These are phyloP conservation scores for Phytopythium ostracodes DNA, from an alignment of 352 stramenopile genomes.

Conservation along the genomic window DNA sequence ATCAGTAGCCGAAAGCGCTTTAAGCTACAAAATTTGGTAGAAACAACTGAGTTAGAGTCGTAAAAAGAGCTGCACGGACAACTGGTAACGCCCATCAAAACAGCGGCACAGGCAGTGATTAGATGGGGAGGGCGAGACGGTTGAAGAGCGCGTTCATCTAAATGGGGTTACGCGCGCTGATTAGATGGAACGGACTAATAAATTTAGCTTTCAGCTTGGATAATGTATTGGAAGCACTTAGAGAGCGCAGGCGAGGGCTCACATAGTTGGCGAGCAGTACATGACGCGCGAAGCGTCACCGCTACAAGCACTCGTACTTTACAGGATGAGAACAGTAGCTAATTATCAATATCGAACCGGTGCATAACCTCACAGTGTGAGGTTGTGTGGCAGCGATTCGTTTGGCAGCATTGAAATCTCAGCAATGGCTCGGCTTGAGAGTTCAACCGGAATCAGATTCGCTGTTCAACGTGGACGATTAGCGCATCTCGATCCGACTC, in stretches of 20 bases:
- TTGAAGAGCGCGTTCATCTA: background rate
- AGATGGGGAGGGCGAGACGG: background rate
- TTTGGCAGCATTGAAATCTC: too few species aligned
- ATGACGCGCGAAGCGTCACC: background rate
- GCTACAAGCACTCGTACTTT: background rate
- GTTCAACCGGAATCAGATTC: too few species aligned
- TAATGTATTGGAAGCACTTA: background rate
- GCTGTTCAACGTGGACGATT: too few species aligned
- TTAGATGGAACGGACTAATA: background rate
- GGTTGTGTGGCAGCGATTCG: too few species aligned
- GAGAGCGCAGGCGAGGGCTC: background rate
- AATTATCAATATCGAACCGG: too few species aligned
- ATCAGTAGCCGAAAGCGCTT: background rate
- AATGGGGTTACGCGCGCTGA: background rate
- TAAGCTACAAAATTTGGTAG: background rate
- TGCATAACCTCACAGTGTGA: too few species aligned
- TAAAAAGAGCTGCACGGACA: background rate
- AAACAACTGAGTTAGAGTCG: background rate
- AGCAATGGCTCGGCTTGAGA: too few species aligned
- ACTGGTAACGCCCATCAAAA: background rate
- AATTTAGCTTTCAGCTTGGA: background rate
- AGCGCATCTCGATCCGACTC: too few species aligned
- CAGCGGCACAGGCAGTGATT: background rate
- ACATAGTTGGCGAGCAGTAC: background rate
- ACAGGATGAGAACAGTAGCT: background rate